A percentile compares a stretch with the other conserved stretches of the same genome.
phyloP scores from a whole-genome alignment of 1,284 basidiomycete genomes.

The Sporisorium scitamineum region DNA sequence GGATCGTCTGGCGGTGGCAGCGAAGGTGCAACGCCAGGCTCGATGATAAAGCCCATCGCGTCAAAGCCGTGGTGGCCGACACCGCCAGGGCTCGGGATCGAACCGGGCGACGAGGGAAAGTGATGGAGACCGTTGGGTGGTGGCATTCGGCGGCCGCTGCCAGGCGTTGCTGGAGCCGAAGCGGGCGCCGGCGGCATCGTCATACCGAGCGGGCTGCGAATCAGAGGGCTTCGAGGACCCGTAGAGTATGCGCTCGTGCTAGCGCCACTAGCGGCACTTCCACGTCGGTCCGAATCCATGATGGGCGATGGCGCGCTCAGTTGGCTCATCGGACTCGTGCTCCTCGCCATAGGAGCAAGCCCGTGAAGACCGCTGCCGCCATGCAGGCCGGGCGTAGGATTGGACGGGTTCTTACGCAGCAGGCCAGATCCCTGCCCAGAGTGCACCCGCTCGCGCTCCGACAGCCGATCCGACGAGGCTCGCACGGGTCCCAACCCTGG shows the following conservation, averaged over 20 bases:
- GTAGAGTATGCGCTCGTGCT: constrained; percentile 30
- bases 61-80: constrained; percentile 28
- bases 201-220: constrained; percentile 35
- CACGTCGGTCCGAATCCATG: constrained; percentile 16
- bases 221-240: constrained; percentile 34
- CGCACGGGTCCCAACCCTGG: constrained; percentile 51
- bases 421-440: constrained; percentile 51
- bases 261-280: constrained; percentile 32
- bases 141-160: constrained; percentile 4
- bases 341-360: constrained; percentile 40
- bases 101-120: constrained; percentile 26
- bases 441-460: constrained; percentile 48
- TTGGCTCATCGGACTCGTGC: constrained; percentile 39
- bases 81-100: constrained; percentile 15
- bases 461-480: constrained; percentile 57
- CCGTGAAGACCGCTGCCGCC: constrained; percentile 45
- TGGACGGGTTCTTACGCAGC: constrained; percentile 63
- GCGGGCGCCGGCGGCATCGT: constrained; percentile 12
- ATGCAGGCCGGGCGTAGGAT: constrained; percentile 58
- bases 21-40: constrained; percentile 28
- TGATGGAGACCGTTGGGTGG: constrained; percentile 10
- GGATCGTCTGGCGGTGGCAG: constrained; percentile 74
- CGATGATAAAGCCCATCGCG: constrained; percentile 56
- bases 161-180: constrained; percentile 27
- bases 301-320: constrained; percentile 37